phyloP scores from a whole-genome alignment of 139 green algal genomes.

The Micractinium conductrix region DNA sequence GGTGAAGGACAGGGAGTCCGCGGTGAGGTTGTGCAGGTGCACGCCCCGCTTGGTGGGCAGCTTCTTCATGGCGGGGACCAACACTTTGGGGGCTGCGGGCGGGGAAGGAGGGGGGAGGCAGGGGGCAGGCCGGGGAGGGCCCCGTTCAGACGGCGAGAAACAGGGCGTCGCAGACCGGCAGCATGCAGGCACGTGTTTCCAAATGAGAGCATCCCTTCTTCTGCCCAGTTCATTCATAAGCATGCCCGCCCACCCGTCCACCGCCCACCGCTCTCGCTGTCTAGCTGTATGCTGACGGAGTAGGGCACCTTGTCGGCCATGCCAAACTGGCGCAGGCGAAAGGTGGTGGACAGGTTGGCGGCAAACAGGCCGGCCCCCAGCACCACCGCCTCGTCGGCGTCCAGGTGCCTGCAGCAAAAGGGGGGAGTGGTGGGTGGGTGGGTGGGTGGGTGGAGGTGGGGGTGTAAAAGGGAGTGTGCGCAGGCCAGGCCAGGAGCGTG shows the following conservation, averaged over 20 bases:
- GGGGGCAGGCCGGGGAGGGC: too few relatives aligned
- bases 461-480: too few relatives aligned
- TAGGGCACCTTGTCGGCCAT: slow-evolving; percentile 83
- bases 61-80: slow-evolving; percentile 70
- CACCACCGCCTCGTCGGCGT: slow-evolving; percentile 96
- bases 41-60: slow-evolving; percentile 78
- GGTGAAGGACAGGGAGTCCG: slow-evolving; percentile 57
- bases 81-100: slow-evolving; percentile 20
- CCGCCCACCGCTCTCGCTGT: slow-evolving; percentile 21
- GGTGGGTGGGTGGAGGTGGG: neutral
- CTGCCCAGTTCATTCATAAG: too few relatives aligned
- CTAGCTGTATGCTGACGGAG: slow-evolving; percentile 64
- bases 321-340: slow-evolving; percentile 97
- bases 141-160: too few relatives aligned
- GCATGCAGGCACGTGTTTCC: too few relatives aligned
- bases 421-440: neutral
- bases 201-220: too few relatives aligned
- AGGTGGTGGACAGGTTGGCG: slow-evolving; percentile 95
- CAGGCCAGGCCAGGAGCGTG: too few relatives aligned
- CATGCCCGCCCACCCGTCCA: too few relatives aligned
- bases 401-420: slow-evolving; percentile 81
- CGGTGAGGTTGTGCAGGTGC: slow-evolving; percentile 61
- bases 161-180: too few relatives aligned
- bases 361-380: slow-evolving; percentile 92
- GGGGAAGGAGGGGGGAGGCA: neutral